These are phyloP conservation scores for Candida fluviatilis DNA, from an alignment of 805 yeast species.

Conservation along the genomic window DNA sequence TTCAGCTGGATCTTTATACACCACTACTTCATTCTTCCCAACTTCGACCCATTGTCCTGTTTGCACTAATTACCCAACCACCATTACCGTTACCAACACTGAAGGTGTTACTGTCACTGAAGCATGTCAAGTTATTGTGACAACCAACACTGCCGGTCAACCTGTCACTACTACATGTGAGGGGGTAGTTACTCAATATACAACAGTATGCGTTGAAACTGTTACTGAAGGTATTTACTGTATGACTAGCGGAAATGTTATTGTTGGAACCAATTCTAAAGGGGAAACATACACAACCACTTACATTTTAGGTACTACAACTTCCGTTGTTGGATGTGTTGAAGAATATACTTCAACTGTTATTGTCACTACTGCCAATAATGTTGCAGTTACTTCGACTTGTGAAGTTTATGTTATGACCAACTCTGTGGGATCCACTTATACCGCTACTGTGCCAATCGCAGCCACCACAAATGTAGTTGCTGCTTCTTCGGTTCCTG, in stretches of 20 bases:
- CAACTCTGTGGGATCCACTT: conserved; percentile 3
- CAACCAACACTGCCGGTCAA: conserved; percentile 11
- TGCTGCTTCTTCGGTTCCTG: no score
- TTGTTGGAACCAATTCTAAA: conserved; percentile 5
- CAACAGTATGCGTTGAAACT: not conserved
- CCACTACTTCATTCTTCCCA: conserved; percentile 10
- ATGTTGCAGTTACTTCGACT: not conserved
- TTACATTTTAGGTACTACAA: not conserved
- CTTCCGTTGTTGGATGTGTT: not conserved
- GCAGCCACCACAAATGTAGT: not conserved
- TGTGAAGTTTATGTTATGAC: not conserved
- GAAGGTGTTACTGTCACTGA: conserved; percentile 12
- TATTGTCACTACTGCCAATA: not conserved
- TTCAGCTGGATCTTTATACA: conserved; percentile 12
- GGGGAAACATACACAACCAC: conserved; percentile 5
- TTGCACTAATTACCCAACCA: conserved; percentile 12
- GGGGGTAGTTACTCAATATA: not conserved
- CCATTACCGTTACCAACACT: conserved; percentile 11
- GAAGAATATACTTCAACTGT: not conserved
- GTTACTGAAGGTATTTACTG: not conserved
- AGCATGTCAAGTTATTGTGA: conserved; percentile 12
- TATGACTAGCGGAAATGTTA: not conserved
- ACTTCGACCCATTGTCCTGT: conserved; percentile 3
- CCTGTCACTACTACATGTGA: conserved; percentile 4
- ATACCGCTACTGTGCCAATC: conserved; percentile 1